These are phyloP conservation scores for Boletus coccyginus DNA, from an alignment of 768 basidiomycete species.

Conservation along the genomic window DNA sequence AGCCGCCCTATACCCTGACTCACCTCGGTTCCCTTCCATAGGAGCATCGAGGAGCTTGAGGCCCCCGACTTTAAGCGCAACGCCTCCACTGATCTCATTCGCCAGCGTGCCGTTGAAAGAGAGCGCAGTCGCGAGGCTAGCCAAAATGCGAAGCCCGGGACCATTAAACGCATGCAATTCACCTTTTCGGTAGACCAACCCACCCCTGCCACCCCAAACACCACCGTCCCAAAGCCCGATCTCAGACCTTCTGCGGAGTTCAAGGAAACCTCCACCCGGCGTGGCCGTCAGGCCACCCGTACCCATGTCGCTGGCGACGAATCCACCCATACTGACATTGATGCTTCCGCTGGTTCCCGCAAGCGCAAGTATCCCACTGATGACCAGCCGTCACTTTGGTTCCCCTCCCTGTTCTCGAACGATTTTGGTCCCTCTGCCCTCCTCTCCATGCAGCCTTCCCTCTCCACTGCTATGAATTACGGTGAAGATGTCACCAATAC, in stretches of 20 bases:
- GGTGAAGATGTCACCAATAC: constrained; percentile 65
- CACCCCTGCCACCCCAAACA: constrained; percentile 41
- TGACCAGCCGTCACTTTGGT: constrained; percentile 48
- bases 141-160: constrained; percentile 61
- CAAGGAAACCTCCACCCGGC: constrained; percentile 44
- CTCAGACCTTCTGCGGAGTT: constrained; percentile 64
- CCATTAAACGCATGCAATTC: constrained; percentile 87
- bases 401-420: constrained; percentile 69
- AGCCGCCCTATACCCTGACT: constrained; percentile 17
- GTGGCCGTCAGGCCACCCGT: constrained; percentile 40
- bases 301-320: constrained; percentile 33
- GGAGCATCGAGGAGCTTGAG: constrained; percentile 81
- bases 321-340: constrained; percentile 15
- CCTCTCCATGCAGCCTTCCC: constrained; percentile 64
- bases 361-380: constrained; percentile 26
- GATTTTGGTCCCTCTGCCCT: constrained; percentile 80
- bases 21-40: constrained; percentile 26
- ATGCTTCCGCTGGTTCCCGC: constrained; percentile 25
- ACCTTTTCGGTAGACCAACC: constrained; percentile 84
- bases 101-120: constrained; percentile 76
- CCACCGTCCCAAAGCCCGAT: constrained; percentile 58
- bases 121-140: constrained; percentile 75
- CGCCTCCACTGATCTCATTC: constrained; percentile 75
- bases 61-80: constrained; percentile 82
- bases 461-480: constrained; percentile 68